Base-by-base conservation (phyloP, 805 yeast genomes). In the Candida anglica region DNA sequence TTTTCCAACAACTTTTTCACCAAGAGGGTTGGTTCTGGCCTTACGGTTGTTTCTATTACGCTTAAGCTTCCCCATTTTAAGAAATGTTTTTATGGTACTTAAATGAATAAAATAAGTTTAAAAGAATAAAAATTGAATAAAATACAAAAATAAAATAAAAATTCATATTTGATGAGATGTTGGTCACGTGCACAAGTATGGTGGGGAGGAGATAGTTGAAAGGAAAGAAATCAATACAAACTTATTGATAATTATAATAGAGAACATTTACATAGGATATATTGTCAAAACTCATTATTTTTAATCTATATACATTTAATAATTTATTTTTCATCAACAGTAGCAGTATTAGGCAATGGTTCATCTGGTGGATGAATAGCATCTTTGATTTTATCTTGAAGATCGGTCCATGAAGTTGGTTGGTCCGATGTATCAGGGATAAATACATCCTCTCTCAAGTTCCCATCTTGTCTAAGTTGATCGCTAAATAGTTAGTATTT, bases 31-130 rank as follows among this genome's bases (percentile, higher is more conserved):
- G 20, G 45, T 48, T 42, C 70, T 53, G 10, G 62, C 55, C 29
- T 48, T 51, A 34, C 57, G 56, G 37, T 52, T 62, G 46, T 55
- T 65, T 46, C 62, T 64, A 28, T 76, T 76, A 54, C 76, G 81
- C 69, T 81, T 84, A 26, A 84, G 71, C 58, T 83, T 84, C 30
- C 84, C 94, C 94, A 84, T 84, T 15, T 22, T 42, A 14, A 15
- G 23, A 19, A 16, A 25, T 7, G 11, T n/a, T 7, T 25, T 25
- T 25, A 25, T 25, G 15, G 8, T 14, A 14, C 14, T n/a, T n/a
- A n/a, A n/a, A n/a, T n/a, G n/a, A n/a, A n/a, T n/a, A n/a, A n/a
- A n/a, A n/a, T n/a, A n/a, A n/a, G n/a, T n/a, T n/a, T n/a, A n/a
- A n/a, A n/a, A n/a, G n/a, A n/a, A n/a, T n/a, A n/a, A n/a, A n/a